Conservation (phyloP, 176 grass and related monocot species). For the Oryza glumipatula region DNA sequence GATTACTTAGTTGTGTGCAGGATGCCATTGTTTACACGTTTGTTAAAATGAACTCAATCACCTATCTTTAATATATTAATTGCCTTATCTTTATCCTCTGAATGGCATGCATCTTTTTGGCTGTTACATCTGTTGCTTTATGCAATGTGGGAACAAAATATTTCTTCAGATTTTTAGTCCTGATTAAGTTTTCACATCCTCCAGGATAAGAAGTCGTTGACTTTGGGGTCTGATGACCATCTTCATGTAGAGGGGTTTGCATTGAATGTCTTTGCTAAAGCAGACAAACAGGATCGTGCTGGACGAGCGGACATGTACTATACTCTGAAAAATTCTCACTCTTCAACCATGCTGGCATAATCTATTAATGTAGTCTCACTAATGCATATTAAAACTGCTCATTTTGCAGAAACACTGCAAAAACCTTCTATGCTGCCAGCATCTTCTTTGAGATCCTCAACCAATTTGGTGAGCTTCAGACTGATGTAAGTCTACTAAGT, state of each 20-base stretch:
- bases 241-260: slow-evolving; percentile 98
- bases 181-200: slow-evolving; percentile 35
- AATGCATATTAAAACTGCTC: slow-evolving; percentile 18
- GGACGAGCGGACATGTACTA: slow-evolving; percentile 91
- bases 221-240: slow-evolving; percentile 68
- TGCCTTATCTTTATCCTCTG: neutral
- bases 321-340: slow-evolving; percentile 30
- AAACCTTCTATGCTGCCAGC: slow-evolving; percentile 98
- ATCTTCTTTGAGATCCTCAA: slow-evolving; percentile 95
- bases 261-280: slow-evolving; percentile 93
- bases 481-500: slow-evolving; percentile 64
- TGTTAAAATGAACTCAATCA: neutral
- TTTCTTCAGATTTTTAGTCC: neutral
- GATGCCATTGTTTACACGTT: neutral
- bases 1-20: neutral
- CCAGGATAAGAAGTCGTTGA: slow-evolving; percentile 91
- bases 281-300: slow-evolving; percentile 96
- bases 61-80: neutral
- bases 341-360: slow-evolving; percentile 12
- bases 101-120: neutral
- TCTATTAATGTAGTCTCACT: slow-evolving; percentile 8
- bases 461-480: slow-evolving; percentile 87
- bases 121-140: neutral
- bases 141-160: neutral
- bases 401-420: slow-evolving; percentile 87